Evolutionary conservation across 2,329 filamentous ascomycete species (phyloP), one percentile per base, ranked within the genome.

Genomic region (Colletotrichum nymphaeae): DNA sequence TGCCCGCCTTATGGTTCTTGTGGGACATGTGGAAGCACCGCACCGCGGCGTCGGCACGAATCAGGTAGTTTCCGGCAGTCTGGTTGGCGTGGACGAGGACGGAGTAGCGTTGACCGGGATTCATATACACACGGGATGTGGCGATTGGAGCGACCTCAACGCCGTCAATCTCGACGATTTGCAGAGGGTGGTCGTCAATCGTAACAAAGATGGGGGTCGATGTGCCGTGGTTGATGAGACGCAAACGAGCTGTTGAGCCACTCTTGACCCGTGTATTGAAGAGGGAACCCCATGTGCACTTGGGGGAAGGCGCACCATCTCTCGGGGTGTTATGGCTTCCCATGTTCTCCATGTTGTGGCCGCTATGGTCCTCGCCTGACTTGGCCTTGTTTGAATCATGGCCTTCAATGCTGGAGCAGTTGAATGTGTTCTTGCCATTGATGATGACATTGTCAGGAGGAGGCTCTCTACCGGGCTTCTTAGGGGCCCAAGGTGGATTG

Each of bases 81-180:
- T 81, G 80, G 75, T 82, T 77, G 11, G 83, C 79, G 14, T 67
- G 75, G 19, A 85, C 42, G n/a, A 84, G 66, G 7, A 84, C 80
- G 6, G 80, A 82, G 53, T 79, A 83, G 5, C 84, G 80, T 76
- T 85, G 84, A 1, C 82, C 84, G 0, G 83, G 78, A 63, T 84
- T 83, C 55, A 85, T 72, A 52, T 83, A 84, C 3, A 85, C 79
- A 59, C 83, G 82, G 19, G 76, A 75, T 1, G 77, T 77, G 3
- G 72, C 5, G 14, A 83, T 76, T 19, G 83, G 82, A 28, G 79
- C 76, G 49, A 84, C 78, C 69, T 85, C 83, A 16, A 82, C 76
- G 19, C 83, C 83, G 76, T 85, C 83, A 1, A 85, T 79, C 76
- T 85, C 83, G 52, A 85, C 78, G 32, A 85, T 80, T 0, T 78